phyloP scores from a whole-genome alignment of 805 yeast species.

The Blastobotrys terrestris region DNA sequence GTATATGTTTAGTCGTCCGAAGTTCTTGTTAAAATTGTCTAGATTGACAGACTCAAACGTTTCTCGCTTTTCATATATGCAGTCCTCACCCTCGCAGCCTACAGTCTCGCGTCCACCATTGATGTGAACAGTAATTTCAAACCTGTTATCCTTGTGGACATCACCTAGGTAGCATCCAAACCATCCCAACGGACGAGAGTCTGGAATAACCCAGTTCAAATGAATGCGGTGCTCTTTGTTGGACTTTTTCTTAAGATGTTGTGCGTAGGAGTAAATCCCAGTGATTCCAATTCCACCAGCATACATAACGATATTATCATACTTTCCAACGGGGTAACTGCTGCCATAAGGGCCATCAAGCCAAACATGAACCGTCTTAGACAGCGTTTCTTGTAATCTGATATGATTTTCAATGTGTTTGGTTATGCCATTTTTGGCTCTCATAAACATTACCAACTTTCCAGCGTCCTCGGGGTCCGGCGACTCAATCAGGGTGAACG shows the following conservation, averaged over 20 bases:
- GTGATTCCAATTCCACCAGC: conserved; percentile 64
- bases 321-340: conserved; percentile 34
- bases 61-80: background rate
- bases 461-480: conserved; percentile 14
- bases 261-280: conserved; percentile 43
- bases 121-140: conserved; percentile 4
- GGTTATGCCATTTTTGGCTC: conserved; percentile 20
- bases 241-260: conserved; percentile 7
- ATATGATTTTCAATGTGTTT: background rate
- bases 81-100: background rate
- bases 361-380: conserved; percentile 7
- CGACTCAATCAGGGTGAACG: conserved; percentile 44
- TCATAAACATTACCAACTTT: conserved; percentile 11
- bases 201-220: conserved; percentile 60
- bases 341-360: conserved; percentile 64
- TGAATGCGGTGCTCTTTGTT: conserved; percentile 20
- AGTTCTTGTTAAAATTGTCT: background rate
- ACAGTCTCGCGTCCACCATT: background rate
- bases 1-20: background rate
- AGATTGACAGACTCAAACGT: background rate
- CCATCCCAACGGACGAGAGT: conserved; percentile 45
- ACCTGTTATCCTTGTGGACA: background rate
- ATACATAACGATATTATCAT: conserved; percentile 36
- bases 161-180: conserved; percentile 24
- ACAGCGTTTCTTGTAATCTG: background rate